Conservation (phyloP, 305 asterid species). For the Plantago coronopus region DNA sequence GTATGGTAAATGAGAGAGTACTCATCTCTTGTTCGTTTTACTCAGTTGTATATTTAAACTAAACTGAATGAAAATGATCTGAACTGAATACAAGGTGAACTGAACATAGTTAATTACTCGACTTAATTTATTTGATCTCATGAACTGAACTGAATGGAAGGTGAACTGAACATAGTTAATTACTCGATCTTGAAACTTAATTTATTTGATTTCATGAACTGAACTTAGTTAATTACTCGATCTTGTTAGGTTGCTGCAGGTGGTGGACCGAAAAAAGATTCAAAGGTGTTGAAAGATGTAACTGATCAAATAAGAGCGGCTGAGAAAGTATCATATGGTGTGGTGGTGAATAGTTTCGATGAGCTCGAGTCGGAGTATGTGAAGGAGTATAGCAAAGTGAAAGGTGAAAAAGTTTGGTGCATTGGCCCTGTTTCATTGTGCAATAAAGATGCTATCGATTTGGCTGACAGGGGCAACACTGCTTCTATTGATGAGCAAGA, state of each 20-base stretch:
- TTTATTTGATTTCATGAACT: too few species aligned
- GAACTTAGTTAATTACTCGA: neutral
- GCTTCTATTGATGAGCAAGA: slow-evolving; percentile 6
- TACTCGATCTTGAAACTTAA: too few species aligned
- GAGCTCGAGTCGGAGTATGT: slow-evolving; percentile 1
- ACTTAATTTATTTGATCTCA: too few species aligned
- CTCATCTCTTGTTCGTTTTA: neutral
- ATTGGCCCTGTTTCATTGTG: slow-evolving; percentile 8
- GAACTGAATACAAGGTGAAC: too few species aligned
- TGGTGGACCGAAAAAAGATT: neutral
- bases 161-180: too few species aligned
- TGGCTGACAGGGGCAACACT: slow-evolving; percentile 6
- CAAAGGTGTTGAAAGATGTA: neutral
- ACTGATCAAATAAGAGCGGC: slow-evolving; percentile 7
- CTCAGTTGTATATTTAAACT: too few species aligned
- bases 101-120: too few species aligned
- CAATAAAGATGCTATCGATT: neutral
- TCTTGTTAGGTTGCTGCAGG: neutral
- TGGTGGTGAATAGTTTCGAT: slow-evolving; percentile 3
- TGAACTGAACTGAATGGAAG: too few species aligned
- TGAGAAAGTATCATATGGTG: neutral
- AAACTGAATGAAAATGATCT: too few species aligned
- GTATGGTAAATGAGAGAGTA: neutral
- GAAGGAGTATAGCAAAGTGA: slow-evolving; percentile 1
- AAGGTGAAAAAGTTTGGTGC: slow-evolving; percentile 9